Evolutionary conservation across 371 early-diverging fungal species (phyloP), one percentile per base, ranked within the genome.

Genomic region (Syncephalastrum monosporum): DNA sequence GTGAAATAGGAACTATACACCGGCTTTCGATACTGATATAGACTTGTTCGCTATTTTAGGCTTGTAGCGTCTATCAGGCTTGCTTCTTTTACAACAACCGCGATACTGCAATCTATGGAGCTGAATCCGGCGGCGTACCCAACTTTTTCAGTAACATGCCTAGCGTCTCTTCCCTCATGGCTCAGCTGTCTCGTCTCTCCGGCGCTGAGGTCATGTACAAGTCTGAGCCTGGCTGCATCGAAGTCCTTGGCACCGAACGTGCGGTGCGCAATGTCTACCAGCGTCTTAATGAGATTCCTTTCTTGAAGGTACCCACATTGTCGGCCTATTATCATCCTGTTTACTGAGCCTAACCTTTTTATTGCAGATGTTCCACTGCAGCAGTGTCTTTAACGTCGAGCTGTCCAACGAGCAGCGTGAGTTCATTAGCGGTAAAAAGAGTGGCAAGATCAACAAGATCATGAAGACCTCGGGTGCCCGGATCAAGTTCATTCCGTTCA

Each of bases 391-490:
- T 56, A 55, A 63, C 17, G 68, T 92, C 10, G 93, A 92, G 53
- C 69, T 92, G 42, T 82, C 89, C 38, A 79, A 82, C n/a, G 92
- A 92, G 58, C 91, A 93, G 59, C 85, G 87, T 14, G 95, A 95
- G 48, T 96, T 95, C 59, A 90, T 96, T 25, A 89, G 86, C 49
- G 97, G 97, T 56, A 96, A 96, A 77, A 95, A 95, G 81, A 91
- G 89, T 63, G 97, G 97, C 47, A 96, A 96, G 66, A 89, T 94
- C 65, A 93, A 87, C 82, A 91, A 92, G 60, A 94, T 96, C 54
- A 85, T 88, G 75, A 91, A 91, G 67, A 77, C 86, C 2, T 86
- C 90, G 23, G 87, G 87, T 12, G 86, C 82, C 44, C 74, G 77
- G 42, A 83, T 86, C 56, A 74, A 77, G 42, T 82, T 84, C 56